Percentiles rank a stretch among this genome's conserved stretches.
Conservation (phyloP, 371 early-diverging fungal species). For the Apophysomyces elegans region DNA sequence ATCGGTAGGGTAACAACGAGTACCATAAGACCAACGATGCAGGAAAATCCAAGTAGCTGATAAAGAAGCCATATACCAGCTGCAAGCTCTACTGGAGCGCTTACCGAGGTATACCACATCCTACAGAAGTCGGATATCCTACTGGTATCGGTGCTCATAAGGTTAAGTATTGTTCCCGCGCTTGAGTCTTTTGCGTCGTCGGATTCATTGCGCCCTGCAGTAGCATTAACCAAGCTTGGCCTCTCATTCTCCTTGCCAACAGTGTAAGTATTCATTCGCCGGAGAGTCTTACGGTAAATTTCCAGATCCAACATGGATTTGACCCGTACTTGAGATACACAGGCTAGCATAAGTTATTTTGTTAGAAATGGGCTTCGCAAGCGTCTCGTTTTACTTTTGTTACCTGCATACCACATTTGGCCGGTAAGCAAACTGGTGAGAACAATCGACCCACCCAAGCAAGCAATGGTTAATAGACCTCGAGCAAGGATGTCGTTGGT, state of each 20-base stretch:
- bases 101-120: conserved; percentile 57
- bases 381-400: neutral
- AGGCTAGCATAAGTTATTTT: neutral
- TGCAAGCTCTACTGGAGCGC: conserved; percentile 59
- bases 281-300: conserved; percentile 62
- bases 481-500: conserved; percentile 18
- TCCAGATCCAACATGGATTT: conserved; percentile 59
- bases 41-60: conserved; percentile 66
- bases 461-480: conserved; percentile 48
- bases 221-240: conserved; percentile 12
- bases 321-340: conserved; percentile 41
- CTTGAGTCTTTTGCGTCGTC: conserved; percentile 43
- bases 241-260: conserved; percentile 26
- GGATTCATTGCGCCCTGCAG: conserved; percentile 20
- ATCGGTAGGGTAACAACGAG: conserved; percentile 57
- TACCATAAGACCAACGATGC: conserved; percentile 68
- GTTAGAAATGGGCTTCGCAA: neutral
- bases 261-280: conserved; percentile 46
- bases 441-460: conserved; percentile 44
- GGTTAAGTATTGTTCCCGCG: conserved; percentile 79
- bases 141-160: conserved; percentile 85
- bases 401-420: conserved; percentile 59
- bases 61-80: conserved; percentile 69
- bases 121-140: conserved; percentile 64
- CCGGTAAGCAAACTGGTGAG: conserved; percentile 44